phyloP scores from a whole-genome alignment of 306 rosid genomes.

The Arachis hypogaea region DNA sequence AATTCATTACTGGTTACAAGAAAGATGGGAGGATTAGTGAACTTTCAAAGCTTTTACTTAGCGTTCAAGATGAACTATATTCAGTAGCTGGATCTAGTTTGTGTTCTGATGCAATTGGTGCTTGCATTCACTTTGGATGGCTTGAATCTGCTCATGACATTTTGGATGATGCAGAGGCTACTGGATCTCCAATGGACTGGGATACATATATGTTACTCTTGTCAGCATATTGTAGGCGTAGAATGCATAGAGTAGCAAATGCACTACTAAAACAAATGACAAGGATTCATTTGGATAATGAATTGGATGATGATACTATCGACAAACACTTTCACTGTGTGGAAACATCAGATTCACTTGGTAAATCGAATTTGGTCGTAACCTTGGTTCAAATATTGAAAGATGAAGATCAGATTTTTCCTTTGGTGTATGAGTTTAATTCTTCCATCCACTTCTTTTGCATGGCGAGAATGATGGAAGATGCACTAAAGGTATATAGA shows the following conservation, averaged over 20 bases:
- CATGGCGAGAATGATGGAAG: constrained; percentile 83
- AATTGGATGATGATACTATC: no score
- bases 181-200: constrained; percentile 47
- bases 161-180: constrained; percentile 72
- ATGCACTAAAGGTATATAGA: constrained; percentile 52
- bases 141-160: constrained; percentile 86
- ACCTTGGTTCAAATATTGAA: no score
- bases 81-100: constrained; percentile 58
- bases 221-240: no score
- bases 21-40: constrained; percentile 53
- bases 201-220: background rate
- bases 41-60: constrained; percentile 33
- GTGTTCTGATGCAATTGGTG: constrained; percentile 59
- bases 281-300: no score
- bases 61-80: constrained; percentile 55
- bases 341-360: no score
- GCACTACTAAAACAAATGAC: no score
- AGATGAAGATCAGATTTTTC: no score
- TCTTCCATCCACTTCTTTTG: constrained; percentile 62
- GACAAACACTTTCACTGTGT: no score
- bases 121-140: constrained; percentile 41
- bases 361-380: no score
- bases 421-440: no score
- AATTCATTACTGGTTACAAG: constrained; percentile 59
- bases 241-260: no score